Conservation (phyloP, 2,329 filamentous ascomycete species). For the Colletotrichum neosansevieriae region DNA sequence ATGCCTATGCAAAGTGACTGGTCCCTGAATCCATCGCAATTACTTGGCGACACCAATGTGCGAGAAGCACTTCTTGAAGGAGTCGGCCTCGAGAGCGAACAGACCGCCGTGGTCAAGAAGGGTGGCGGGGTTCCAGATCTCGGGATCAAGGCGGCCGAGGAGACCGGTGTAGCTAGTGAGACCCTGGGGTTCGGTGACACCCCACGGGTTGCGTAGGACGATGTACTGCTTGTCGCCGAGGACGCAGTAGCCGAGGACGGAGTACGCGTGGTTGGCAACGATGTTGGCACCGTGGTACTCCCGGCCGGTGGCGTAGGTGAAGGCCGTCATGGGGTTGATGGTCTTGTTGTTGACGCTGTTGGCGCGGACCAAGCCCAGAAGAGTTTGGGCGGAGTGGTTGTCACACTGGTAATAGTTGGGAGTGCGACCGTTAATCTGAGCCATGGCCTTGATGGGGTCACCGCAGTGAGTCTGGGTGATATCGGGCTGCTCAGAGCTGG, state of each 20-base stretch:
- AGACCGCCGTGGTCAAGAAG: constrained; percentile 53
- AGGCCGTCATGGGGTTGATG: constrained; percentile 57
- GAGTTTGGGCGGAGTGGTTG: constrained; percentile 48
- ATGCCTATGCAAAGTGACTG: constrained; percentile 21
- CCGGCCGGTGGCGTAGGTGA: constrained; percentile 53
- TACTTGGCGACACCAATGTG: constrained; percentile 45
- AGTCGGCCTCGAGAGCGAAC: constrained; percentile 51
- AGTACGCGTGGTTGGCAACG: constrained; percentile 60
- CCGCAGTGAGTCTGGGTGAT: constrained; percentile 55
- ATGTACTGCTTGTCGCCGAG: constrained; percentile 55
- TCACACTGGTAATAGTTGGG: constrained; percentile 52
- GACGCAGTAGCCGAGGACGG: constrained; percentile 53
- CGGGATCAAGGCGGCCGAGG: constrained; percentile 52
- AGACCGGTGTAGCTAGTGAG: constrained; percentile 55
- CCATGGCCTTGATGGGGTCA: constrained; percentile 60
- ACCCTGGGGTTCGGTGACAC: constrained; percentile 56
- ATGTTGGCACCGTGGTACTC: constrained; percentile 56
- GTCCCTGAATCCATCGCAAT: constrained; percentile 15
- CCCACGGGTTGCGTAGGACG: constrained; percentile 59
- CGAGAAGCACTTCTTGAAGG: constrained; percentile 54
- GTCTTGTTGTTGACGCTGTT: constrained; percentile 57
- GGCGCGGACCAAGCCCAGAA: constrained; percentile 54
- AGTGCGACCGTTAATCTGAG: constrained; percentile 55
- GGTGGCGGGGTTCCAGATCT: constrained; percentile 52
- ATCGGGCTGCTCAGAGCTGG: constrained; percentile 52